Percentiles rank a stretch among this genome's conserved stretches.
These are phyloP conservation scores for Inonotus obliquus DNA, from an alignment of 1,284 basidiomycete genomes.

Conservation along the genomic window DNA sequence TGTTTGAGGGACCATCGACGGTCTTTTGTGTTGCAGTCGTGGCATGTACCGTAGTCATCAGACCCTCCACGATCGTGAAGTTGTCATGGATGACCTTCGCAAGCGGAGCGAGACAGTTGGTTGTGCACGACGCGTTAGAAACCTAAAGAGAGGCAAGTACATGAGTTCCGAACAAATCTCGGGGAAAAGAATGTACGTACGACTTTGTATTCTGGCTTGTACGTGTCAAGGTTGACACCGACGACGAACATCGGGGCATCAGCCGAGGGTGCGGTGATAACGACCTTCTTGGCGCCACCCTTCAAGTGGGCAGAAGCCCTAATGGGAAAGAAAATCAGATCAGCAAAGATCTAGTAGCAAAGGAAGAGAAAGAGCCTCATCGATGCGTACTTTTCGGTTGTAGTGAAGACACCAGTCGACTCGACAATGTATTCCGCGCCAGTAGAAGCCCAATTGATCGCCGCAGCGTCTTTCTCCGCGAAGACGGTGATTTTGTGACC, in stretches of 20 bases:
- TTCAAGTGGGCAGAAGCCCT: conserved; percentile 94
- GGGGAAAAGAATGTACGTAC: conserved; percentile 39
- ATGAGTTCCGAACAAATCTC: neutral
- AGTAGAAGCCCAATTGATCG: conserved; percentile 79
- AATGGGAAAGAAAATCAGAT: neutral
- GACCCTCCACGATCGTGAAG: conserved; percentile 90
- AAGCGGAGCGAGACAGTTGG: conserved; percentile 98
- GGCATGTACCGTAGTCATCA: conserved; percentile 99
- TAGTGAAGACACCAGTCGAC: conserved; percentile 99
- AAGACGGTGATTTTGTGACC: conserved; percentile 80
- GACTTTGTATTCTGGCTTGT: conserved; percentile 89
- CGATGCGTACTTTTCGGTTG: conserved; percentile 64
- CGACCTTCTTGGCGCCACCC: conserved; percentile 99
- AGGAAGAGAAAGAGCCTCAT: neutral
- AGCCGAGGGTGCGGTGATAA: conserved; percentile 98
- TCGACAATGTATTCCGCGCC: conserved; percentile 96
- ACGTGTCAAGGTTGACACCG: conserved; percentile 95
- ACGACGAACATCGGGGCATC: conserved; percentile 98
- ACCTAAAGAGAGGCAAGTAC: conserved; percentile 44
- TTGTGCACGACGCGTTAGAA: conserved; percentile 99
- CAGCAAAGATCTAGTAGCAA: neutral
- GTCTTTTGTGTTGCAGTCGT: conserved; percentile 99
- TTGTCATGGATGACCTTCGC: conserved; percentile 99
- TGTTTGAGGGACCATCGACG: conserved; percentile 93
- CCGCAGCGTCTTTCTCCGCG: conserved; percentile 83